Evolutionary conservation across 306 rosid species (phyloP).

Genomic region (Pueraria montana): DNA sequence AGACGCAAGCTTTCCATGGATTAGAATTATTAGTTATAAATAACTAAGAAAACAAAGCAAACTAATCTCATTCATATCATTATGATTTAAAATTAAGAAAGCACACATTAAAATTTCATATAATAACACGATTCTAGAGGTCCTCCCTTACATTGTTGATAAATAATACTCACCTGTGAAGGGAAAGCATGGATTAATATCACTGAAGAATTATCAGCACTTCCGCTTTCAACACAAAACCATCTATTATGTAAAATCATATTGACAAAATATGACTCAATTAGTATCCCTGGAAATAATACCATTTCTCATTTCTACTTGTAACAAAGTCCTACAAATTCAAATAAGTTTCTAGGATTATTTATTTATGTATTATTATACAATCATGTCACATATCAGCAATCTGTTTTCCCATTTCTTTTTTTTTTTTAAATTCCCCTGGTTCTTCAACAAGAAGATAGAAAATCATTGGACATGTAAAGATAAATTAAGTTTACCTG

Average conservation of each 20-base stretch:
- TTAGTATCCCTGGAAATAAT: conserved; percentile 62
- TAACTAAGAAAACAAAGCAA: background rate
- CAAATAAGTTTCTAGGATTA: background rate
- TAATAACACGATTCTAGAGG: background rate
- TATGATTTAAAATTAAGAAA: conserved; percentile 18
- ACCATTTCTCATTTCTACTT: conserved; percentile 52
- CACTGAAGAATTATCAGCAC: conserved; percentile 77
- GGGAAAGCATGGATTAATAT: conserved; percentile 91
- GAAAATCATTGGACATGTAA: conserved; percentile 21
- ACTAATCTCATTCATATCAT: background rate
- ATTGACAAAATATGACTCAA: conserved; percentile 58
- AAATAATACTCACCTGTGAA: conserved; percentile 73
- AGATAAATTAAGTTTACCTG: conserved; percentile 60
- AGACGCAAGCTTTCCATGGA: conserved; percentile 4
- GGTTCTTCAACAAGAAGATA: conserved; percentile 30
- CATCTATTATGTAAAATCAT: conserved; percentile 84
- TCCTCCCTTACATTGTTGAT: background rate
- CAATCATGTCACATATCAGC: conserved; percentile 3
- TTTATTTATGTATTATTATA: background rate
- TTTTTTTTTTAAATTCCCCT: background rate
- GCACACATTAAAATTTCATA: background rate
- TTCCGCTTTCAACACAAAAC: conserved; percentile 92
- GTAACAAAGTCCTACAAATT: conserved; percentile 30
- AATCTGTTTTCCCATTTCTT: background rate
- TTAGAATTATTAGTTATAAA: background rate